Conservation (phyloP, 768 basidiomycete species). For the Xerocomus potaroensis region DNA sequence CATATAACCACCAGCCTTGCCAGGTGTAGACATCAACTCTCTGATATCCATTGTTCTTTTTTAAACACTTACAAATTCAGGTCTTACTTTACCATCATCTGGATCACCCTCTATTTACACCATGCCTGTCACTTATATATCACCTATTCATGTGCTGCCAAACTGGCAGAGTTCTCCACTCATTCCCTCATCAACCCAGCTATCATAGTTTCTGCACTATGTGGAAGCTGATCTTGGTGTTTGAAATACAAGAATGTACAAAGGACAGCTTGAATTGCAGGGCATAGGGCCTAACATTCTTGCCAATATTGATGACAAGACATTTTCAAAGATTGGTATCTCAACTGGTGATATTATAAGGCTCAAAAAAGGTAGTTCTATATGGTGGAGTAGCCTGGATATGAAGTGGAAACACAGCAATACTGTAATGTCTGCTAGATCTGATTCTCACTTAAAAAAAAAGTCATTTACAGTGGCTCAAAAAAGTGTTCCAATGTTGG, state of each 20-base stretch:
- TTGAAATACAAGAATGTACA: background rate
- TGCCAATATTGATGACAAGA: background rate
- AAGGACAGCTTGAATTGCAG: background rate
- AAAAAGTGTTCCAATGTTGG: too few species aligned
- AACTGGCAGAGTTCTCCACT: background rate
- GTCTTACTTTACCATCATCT: background rate
- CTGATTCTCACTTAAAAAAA: too few species aligned
- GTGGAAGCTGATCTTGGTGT: background rate
- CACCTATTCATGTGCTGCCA: too few species aligned
- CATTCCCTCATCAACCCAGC: constrained; percentile 1
- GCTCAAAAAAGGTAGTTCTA: background rate
- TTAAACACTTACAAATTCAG: constrained; percentile 1
- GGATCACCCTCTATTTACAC: too few species aligned
- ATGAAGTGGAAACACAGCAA: background rate
- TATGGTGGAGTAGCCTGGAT: background rate
- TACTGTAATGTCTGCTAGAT: too few species aligned
- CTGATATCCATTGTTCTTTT: constrained; percentile 5
- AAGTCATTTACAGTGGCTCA: too few species aligned
- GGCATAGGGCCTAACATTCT: background rate
- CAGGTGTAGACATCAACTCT: background rate
- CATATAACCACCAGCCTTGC: background rate
- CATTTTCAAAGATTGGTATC: background rate
- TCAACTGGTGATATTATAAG: background rate
- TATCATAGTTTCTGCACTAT: background rate
- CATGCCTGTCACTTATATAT: background rate